phyloP scores from a whole-genome alignment of 768 basidiomycete genomes.

The Rhizopogon sp. region DNA sequence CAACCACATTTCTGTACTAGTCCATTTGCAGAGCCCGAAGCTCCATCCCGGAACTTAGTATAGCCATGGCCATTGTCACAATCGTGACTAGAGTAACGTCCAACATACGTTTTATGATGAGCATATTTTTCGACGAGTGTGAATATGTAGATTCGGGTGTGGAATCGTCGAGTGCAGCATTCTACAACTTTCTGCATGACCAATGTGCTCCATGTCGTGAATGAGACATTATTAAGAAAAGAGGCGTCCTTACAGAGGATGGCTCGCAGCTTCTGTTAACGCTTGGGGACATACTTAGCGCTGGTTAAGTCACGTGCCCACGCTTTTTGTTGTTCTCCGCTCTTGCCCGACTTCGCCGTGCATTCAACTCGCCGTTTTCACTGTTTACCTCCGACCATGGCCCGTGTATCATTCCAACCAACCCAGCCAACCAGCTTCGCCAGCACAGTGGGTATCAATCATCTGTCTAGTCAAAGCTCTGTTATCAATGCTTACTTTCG shows the following conservation, averaged over 20 bases:
- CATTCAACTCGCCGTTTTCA: neutral
- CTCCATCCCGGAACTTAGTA: neutral
- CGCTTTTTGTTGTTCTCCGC: slow-evolving; percentile 1
- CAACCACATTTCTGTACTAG: neutral
- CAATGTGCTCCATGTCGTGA: no score
- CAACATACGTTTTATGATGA: no score
- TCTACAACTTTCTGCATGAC: no score
- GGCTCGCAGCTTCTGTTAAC: no score
- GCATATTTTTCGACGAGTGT: no score
- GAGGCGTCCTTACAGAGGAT: no score
- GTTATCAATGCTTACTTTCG: neutral
- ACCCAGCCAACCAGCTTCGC: slow-evolving; percentile 33
- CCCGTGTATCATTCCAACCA: slow-evolving; percentile 35
- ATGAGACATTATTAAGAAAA: no score
- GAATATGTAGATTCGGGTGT: no score
- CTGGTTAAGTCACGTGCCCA: slow-evolving; percentile 11
- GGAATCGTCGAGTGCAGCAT: no score
- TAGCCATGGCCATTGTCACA: neutral
- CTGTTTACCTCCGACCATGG: slow-evolving; percentile 33
- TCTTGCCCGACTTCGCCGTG: slow-evolving; percentile 1
- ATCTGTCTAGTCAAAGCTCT: neutral
- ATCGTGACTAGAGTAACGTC: no score
- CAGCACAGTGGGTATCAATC: slow-evolving; percentile 30
- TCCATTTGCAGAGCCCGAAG: neutral
- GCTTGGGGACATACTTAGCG: no score